These are phyloP conservation scores for Globisporangium cystogenes DNA, from an alignment of 352 stramenopile species.

Conservation along the genomic window DNA sequence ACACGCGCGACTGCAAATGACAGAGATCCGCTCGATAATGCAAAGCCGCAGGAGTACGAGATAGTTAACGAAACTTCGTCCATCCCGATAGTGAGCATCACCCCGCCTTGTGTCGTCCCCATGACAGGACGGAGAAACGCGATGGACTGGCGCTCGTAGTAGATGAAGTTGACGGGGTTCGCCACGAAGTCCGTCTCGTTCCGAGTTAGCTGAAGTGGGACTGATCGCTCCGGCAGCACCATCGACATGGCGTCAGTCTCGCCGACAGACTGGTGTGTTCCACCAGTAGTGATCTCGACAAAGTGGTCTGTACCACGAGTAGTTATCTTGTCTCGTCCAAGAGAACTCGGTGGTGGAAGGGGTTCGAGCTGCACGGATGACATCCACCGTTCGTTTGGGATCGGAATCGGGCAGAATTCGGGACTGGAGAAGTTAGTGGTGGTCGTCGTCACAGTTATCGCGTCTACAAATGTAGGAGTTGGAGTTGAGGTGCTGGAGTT, in stretches of 20 bases:
- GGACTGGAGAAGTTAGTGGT: too few species aligned
- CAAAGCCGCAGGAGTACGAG: constrained; percentile 23
- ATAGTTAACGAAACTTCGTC: constrained; percentile 7
- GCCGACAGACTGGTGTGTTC: constrained; percentile 5
- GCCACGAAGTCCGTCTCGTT: constrained; percentile 21
- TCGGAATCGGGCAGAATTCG: too few species aligned
- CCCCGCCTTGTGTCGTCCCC: constrained; percentile 14
- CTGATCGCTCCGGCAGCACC: background rate
- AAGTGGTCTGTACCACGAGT: too few species aligned
- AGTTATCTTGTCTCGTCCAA: too few species aligned
- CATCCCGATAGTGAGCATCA: constrained; percentile 16
- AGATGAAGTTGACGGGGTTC: constrained; percentile 16
- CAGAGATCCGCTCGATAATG: constrained; percentile 10
- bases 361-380: too few species aligned
- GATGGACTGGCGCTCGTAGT: constrained; percentile 19
- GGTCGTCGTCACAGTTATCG: too few species aligned
- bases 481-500: too few species aligned
- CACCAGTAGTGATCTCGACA: constrained; percentile 17
- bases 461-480: too few species aligned
- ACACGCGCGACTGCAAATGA: constrained; percentile 13
- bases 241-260: constrained; percentile 6
- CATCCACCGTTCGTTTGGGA: too few species aligned
- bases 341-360: too few species aligned
- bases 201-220: constrained; percentile 15
- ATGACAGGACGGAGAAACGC: constrained; percentile 20